Base-by-base conservation (phyloP, 106 monocot genomes). In the Ottelia alismoides region DNA sequence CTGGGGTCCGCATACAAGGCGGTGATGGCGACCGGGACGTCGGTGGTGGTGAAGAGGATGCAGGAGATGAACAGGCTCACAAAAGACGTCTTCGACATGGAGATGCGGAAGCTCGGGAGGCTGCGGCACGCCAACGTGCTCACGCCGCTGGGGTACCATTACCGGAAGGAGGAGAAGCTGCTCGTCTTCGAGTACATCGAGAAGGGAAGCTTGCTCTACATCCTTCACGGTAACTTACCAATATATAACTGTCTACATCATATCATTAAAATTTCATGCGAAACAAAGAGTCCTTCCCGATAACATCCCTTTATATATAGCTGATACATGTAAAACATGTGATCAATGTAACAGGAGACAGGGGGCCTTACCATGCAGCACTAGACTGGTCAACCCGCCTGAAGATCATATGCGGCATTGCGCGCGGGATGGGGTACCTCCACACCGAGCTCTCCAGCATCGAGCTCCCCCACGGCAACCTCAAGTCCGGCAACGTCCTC, bases 191-290 rank as follows among this genome's bases (percentile, higher is more conserved):
- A 93, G 58, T 80, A 65, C 61, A 28, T 93, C n/a, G 69, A 80
- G 0, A 83, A 87, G 25, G 83, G 92, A 12, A 87, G 83, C 79
- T 51, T 87, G 23, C 56, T 80, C 30, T 80, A 77, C 49, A 49
- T 83, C 31, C 92, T 93, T 25, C 92, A 92, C 27, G 83, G 92
- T 74, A 57, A 20, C n/a, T n/a, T n/a, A n/a, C n/a, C n/a, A n/a
- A n/a, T n/a, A n/a, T 22, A 2, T 5, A 49, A 20, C 21, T 20
- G 6, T 1, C 20, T 49, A 49, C n/a, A n/a, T n/a, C n/a, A n/a
- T n/a, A n/a, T n/a, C n/a, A n/a, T n/a, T n/a, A n/a, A n/a, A n/a
- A n/a, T n/a, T n/a, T n/a, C 6, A n/a, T n/a, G n/a, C n/a, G n/a
- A n/a, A n/a, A n/a, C n/a, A n/a, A n/a, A 23, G 35, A 23, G 30